Base-by-base conservation (phyloP, 2,329 filamentous ascomycete species). In the Escovopsis sp. region DNA sequence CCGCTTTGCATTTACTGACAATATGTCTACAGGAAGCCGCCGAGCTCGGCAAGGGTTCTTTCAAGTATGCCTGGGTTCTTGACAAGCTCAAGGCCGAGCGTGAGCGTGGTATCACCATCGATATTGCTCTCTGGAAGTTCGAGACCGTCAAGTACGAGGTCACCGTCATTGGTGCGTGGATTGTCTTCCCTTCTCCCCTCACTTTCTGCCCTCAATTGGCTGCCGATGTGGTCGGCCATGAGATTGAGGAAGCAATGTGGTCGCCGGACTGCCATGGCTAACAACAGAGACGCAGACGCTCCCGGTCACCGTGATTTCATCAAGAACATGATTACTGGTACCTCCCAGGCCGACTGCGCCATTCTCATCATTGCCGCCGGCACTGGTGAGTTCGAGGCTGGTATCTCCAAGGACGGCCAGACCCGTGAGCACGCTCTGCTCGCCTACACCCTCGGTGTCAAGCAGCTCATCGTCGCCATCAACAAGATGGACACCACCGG, bases 251-350 rank as follows among this genome's bases (percentile, higher is more conserved):
- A n/a, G n/a, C n/a, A n/a, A n/a, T n/a, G n/a, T n/a, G n/a, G n/a
- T n/a, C n/a, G 8, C 7, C 21, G 21, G 11, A 11, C 21, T 10
- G 2, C 21, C n/a, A 27, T 13, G 14, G 26, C 25, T 12, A 21
- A 41, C 49, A 34, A 44, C 43, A 28, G n/a, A n/a, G 5, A 0
- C 2, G 13, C 51, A 81, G 84, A 98, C 62, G 90, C 90, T 66
- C 90, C 90, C 60, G 90, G 90, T 71, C 90, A 98, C 72, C 88
- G 90, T 90, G 90, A 98, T 65, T 98, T 96, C 79, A 96, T 98
- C 85, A 98, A 98, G 88, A 98, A 96, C 87, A 98, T 98, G 90
- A 98, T 98, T 69, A 96, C 90, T 81, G 90, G 90, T 87, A 96
- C 90, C 62, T 98, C 90, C 68, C 90, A 96, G 82, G 90, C 90